Evolutionary conservation across 1,284 basidiomycete species (phyloP).

Genomic region (Polyporus tsugae): DNA sequence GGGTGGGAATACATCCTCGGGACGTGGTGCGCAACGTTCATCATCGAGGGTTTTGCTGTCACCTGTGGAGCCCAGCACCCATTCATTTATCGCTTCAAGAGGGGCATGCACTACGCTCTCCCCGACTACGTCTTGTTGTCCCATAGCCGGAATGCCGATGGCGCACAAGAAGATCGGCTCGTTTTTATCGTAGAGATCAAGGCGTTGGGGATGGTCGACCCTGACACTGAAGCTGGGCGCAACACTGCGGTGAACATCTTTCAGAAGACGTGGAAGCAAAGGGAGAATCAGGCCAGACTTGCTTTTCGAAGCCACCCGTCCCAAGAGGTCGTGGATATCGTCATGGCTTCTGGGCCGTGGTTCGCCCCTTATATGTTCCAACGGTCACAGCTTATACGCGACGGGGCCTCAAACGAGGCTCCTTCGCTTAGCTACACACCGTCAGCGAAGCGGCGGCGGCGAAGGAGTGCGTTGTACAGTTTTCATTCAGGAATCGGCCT

Average conservation of each 20-base stretch:
- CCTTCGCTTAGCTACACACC: not conserved
- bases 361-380: not conserved
- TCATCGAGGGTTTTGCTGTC: not conserved
- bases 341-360: constrained; percentile 2
- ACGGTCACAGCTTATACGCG: not conserved
- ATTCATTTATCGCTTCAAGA: not conserved
- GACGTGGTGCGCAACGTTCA: constrained; percentile 3
- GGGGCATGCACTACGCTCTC: not conserved
- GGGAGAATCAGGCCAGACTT: not conserved
- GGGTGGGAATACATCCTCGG: not conserved
- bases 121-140: not conserved
- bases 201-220: not conserved
- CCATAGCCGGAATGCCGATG: not conserved
- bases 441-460: not conserved
- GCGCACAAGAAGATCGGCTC: not conserved
- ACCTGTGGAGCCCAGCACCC: constrained; percentile 5
- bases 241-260: not conserved
- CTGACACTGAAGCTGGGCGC: not conserved
- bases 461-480: not conserved
- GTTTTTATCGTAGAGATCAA: not conserved
- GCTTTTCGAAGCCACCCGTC: not conserved
- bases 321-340: not conserved
- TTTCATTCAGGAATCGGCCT: not conserved
- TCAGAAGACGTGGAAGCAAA: not conserved
- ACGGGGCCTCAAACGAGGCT: not conserved